These are phyloP conservation scores for Claviceps sp. DNA, from an alignment of 2,329 filamentous ascomycete species.

Conservation along the genomic window DNA sequence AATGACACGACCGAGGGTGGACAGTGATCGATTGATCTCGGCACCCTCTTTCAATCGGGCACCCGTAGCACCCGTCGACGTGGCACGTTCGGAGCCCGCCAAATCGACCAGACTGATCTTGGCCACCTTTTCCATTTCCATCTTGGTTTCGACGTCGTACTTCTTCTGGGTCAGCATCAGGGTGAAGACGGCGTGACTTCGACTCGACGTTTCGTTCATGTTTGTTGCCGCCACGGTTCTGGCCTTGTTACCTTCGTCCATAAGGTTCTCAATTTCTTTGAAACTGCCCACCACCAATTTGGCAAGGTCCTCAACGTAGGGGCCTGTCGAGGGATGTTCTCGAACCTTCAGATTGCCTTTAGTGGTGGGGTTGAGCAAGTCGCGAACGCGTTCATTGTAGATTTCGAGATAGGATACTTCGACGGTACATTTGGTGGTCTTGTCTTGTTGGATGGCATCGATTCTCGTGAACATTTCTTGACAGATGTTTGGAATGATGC, in stretches of 20 bases:
- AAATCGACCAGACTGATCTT: slow-evolving; percentile 97
- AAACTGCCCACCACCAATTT: slow-evolving; percentile 91
- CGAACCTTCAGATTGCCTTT: slow-evolving; percentile 95
- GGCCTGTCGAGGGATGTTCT: slow-evolving; percentile 93
- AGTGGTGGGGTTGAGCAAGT: slow-evolving; percentile 86
- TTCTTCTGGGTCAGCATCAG: slow-evolving; percentile 90
- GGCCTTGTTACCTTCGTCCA: slow-evolving; percentile 99
- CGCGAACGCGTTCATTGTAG: slow-evolving; percentile 94
- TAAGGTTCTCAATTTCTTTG: slow-evolving; percentile 88
- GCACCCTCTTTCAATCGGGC: slow-evolving; percentile 93
- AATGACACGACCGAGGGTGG: slow-evolving; percentile 93
- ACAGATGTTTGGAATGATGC: slow-evolving; percentile 94
- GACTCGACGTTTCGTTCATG: slow-evolving; percentile 99
- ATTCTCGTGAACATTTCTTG: slow-evolving; percentile 96
- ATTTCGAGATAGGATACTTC: slow-evolving; percentile 98
- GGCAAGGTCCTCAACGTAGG: slow-evolving; percentile 94
- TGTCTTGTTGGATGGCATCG: slow-evolving; percentile 53
- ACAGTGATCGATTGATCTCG: slow-evolving; percentile 94
- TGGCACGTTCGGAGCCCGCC: slow-evolving; percentile 92
- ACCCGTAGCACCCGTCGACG: slow-evolving; percentile 91
- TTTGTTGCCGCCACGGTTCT: slow-evolving; percentile 96
- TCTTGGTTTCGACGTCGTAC: slow-evolving; percentile 80
- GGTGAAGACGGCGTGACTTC: slow-evolving; percentile 96
- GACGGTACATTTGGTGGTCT: slow-evolving; percentile 74
- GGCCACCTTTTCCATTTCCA: slow-evolving; percentile 95